Conservation (phyloP, 768 basidiomycete genomes). For the Pulveroboletus sp. region DNA sequence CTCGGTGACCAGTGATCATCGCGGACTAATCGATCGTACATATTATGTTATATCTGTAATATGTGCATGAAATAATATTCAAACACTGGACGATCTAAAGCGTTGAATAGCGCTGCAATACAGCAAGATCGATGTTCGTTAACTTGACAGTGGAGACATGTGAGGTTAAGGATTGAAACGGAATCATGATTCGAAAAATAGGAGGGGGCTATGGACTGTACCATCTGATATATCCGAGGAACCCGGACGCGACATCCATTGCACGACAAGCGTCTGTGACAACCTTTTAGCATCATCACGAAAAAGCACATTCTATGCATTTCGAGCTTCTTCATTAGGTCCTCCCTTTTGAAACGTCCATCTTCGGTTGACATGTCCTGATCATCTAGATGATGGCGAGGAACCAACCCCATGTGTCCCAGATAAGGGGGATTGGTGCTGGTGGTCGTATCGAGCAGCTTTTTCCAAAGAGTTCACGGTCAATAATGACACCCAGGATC, state of each 20-base stretch:
- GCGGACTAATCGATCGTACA: not conserved
- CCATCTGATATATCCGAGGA: not conserved
- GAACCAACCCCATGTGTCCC: constrained; percentile 3
- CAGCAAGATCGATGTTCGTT: not conserved
- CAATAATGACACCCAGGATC: too few species aligned
- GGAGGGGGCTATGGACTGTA: not conserved
- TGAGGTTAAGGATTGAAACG: not conserved
- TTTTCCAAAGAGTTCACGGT: not conserved
- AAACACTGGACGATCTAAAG: too few species aligned
- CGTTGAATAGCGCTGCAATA: too few species aligned
- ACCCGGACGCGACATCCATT: too few species aligned
- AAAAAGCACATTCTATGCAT: not conserved
- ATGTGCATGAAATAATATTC: not conserved
- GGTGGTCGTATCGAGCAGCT: not conserved
- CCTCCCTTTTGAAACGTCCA: not conserved
- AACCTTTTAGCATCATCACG: not conserved
- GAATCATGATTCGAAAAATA: not conserved
- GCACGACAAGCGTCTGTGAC: not conserved
- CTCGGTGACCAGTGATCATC: not conserved
- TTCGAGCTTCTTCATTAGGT: constrained; percentile 1
- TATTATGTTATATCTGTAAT: not conserved
- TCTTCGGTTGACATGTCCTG: not conserved
- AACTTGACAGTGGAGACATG: not conserved
- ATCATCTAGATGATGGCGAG: not conserved
- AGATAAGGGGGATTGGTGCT: not conserved